Evolutionary conservation across 345 rosid species (phyloP), one percentile per base, ranked within the genome.

Genomic region (Aquilaria malaccensis): DNA sequence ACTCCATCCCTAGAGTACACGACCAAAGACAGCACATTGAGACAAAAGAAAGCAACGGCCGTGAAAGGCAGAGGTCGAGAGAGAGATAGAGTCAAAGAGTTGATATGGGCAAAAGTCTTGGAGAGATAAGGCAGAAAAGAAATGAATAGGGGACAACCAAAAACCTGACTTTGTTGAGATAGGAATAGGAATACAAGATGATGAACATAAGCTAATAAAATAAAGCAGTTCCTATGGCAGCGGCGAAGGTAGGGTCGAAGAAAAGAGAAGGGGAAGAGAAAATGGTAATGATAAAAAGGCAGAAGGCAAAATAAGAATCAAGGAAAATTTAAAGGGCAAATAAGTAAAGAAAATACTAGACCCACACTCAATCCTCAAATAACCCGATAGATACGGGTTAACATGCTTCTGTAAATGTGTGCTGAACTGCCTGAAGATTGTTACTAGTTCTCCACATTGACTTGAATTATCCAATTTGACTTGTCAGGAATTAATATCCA

Each of bases 81-180:
- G 31, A 83, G 64, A 58, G 79, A 50, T 37, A 85, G 57, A 15
- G 83, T 72, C 51, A 92, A 84, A 49, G 86, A 89, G 67, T 82
- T 74, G 50, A 92, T 77, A 50, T 68, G 66, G 68, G 65, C 29
- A 65, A 74, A 82, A 9, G 79, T 58, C 37, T 54, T 62, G 3
- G 98, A 79, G 13, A 89, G 78, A 58, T 80, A 73, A 11, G 78
- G 56, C 3, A 89, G 70, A 45, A 84, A 80, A 58, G 79, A 45
- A 7, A 46, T 56, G 55, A 84, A 79, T 33, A 85, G 71, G 3
- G 96, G 93, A 51, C 78, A 37, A 79, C 68, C 56, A 80, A 70
- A 66, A 85, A 80, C 66, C 84, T 73, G 72, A 92, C 82, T 15
- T 45, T 56, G 29, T 55, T 60, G 58, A 91, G 92, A 30, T 69